Percentiles rank a stretch among this genome's conserved stretches.
Evolutionary conservation across 208 protist genomes (phyloP).

Genomic region (Angomonas deanei): DNA sequence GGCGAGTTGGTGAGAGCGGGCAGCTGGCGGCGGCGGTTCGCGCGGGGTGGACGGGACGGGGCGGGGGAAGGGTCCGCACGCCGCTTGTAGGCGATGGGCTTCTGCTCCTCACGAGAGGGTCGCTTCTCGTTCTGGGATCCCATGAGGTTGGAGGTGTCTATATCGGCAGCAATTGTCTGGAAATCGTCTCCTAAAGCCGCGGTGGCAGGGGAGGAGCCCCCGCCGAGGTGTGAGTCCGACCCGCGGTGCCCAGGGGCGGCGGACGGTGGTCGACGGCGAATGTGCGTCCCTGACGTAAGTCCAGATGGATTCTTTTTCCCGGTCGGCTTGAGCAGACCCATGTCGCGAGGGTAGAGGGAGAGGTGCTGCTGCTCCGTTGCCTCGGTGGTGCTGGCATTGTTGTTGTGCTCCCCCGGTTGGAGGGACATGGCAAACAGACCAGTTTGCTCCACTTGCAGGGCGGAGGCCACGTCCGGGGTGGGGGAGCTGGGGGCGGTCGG

Average conservation of each 20-base stretch:
- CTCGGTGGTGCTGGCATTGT: neutral
- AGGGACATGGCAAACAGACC: constrained; percentile 2
- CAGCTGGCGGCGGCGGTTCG: constrained; percentile 17
- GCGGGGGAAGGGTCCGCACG: constrained; percentile 35
- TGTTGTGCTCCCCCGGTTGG: neutral
- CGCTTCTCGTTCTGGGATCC: neutral
- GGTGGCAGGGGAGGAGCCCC: neutral
- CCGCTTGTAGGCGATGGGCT: neutral
- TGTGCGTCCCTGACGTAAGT: constrained; percentile 69
- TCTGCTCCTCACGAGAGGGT: neutral
- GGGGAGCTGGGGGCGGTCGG: neutral
- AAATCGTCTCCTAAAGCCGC: neutral
- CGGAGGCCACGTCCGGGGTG: neutral
- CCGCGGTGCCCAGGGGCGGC: constrained; percentile 16
- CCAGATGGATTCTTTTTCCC: constrained; percentile 17
- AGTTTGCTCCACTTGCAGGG: neutral
- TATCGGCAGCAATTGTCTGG: neutral
- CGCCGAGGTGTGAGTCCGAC: neutral
- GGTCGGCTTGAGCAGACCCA: constrained; percentile 32
- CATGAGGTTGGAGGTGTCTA: too few species aligned
- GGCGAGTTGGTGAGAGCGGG: constrained; percentile 4
- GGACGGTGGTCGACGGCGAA: constrained; percentile 59
- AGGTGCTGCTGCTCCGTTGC: constrained; percentile 4
- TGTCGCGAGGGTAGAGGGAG: constrained; percentile 17
- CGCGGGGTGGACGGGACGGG: constrained; percentile 37